Base-by-base conservation (phyloP, 225 moss, liverwort and hornwort species). In the Neckera pumila region DNA sequence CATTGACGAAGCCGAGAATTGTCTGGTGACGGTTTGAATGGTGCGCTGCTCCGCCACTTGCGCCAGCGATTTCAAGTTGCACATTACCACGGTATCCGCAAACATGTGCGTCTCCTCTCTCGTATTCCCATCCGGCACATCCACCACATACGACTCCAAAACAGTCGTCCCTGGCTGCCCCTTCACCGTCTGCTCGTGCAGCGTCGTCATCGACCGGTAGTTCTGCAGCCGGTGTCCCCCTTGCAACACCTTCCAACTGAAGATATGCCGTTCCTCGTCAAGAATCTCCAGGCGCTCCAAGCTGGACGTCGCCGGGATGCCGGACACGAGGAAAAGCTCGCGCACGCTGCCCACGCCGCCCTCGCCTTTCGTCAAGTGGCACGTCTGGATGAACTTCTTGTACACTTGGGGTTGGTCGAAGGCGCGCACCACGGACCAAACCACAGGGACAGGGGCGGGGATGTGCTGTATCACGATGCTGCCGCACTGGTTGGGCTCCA, bases 61-160 rank as follows among this genome's bases (percentile, higher is more conserved):
- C 45, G 91, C 90, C 87, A 94, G 78, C 3, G 94, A 93, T 47
- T 94, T 94, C 78, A 94, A 85, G 64, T 94, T 94, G 80, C 94
- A 91, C 87, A 91, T 85, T 12, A 92, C 92, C 2, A 94, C 60
- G 1, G 93, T 94, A n/a, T 92, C 94, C 12, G 92, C 94, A 34
- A 88, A 92, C 90, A 93, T 42, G 69, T 91, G 91, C 2, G 94
- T 94, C 65, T 94, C 92, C 57, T 94, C 93, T 17, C 86, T 53
- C 3, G 94, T 92, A 59, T 94, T 93, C 33, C 94, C 94, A 10
- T 94, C 93, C 12, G 93, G 94, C 43, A 93, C 92, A 67, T 94
- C 94, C 17, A 94, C 94, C 15, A 91, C 89, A 15, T 94, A 94
- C 17, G 93, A 93, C 79, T 94, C 94, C 38, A 93, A 47, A 16